Evolutionary conservation across 148 eudicot genomes (phyloP), one percentile per base, ranked within the genome.

Genomic region (Rhododendron vialii): DNA sequence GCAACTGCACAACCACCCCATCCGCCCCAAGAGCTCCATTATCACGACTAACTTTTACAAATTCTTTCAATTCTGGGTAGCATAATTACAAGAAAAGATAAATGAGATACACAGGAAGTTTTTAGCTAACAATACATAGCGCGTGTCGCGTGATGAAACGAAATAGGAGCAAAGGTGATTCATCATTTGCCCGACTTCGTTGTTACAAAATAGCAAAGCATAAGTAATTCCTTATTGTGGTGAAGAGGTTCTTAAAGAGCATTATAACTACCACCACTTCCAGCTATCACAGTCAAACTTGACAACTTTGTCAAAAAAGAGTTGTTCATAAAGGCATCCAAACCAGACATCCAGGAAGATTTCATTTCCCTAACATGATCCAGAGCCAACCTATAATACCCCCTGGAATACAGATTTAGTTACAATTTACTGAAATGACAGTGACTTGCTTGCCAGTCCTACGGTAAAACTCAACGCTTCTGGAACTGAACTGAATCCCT

Each of bases 21-120:
- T 41, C 45, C 45, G 45, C 45, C 45, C 45, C 45, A 95, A 95
- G 89, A 75, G 98, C 99, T 61, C 96, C 98, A 75, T 94, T 92
- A 24, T 91, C 91, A 9, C 93, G 91, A 85, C 94, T 89, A 86
- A 92, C 87, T 80, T 92, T 92, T 9, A 95, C 98, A 20, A 95
- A 94, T 88, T 96, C 98, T 91, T 96, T 96, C 88, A 95, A 83
- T 87, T 96, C 99, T 7, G 98, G 98, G 86, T 98, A 96, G 82
- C 98, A 41, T 41, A 41, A 41, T 41, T 41, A 41, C 45, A 41
- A 41, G 45, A 50, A 9, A 26, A 82, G 75, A 14, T 55, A 50
- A 47, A 57, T 30, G 36, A 77, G 45, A 77, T 9, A 9, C 26
- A 18, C 26, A 24, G 1, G 24, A 36, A 36, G 20, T 30, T 36